Conservation (phyloP, 2,329 filamentous ascomycete genomes). For the Apiospora arundinis region DNA sequence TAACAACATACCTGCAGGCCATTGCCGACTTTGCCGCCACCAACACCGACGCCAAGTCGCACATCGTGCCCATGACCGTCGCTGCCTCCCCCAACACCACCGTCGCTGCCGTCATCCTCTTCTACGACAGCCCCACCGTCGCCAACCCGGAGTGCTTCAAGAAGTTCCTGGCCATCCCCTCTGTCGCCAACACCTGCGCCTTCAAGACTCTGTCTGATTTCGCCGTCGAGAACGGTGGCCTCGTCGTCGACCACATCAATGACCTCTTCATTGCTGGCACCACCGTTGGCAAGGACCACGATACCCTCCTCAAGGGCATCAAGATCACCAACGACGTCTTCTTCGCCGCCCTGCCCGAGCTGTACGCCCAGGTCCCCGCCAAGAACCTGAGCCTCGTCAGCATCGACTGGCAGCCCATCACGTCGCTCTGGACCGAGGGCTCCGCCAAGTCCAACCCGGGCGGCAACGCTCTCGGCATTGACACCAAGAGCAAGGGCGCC, state of each 20-base stretch:
- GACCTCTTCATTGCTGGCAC: slow-evolving; percentile 45
- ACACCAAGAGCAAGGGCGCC: slow-evolving; percentile 38
- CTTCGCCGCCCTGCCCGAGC: slow-evolving; percentile 30
- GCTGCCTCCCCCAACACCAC: slow-evolving; percentile 31
- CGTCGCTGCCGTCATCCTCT: slow-evolving; percentile 44
- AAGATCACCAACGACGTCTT: slow-evolving; percentile 34
- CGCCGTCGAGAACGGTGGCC: slow-evolving; percentile 38
- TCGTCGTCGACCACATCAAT: slow-evolving; percentile 43
- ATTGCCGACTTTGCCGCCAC: slow-evolving; percentile 33
- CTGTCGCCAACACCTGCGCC: slow-evolving; percentile 40
- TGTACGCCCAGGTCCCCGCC: slow-evolving; percentile 30
- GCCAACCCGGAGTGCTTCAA: slow-evolving; percentile 42
- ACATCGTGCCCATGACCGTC: slow-evolving; percentile 33
- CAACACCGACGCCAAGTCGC: slow-evolving; percentile 33
- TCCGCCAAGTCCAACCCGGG: slow-evolving; percentile 36
- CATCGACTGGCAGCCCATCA: slow-evolving; percentile 43
- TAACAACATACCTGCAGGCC: slow-evolving; percentile 23
- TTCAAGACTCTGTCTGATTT: slow-evolving; percentile 45
- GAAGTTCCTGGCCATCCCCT: slow-evolving; percentile 43
- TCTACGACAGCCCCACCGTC: slow-evolving; percentile 43
- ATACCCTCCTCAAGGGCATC: slow-evolving; percentile 30
- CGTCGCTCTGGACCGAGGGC: slow-evolving; percentile 37
- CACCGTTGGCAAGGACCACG: slow-evolving; percentile 34
- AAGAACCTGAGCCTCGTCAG: slow-evolving; percentile 29
- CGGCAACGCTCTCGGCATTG: slow-evolving; percentile 44